Conservation (phyloP, 1,284 basidiomycete genomes). For the Cutaneotrichosporon sp. region DNA sequence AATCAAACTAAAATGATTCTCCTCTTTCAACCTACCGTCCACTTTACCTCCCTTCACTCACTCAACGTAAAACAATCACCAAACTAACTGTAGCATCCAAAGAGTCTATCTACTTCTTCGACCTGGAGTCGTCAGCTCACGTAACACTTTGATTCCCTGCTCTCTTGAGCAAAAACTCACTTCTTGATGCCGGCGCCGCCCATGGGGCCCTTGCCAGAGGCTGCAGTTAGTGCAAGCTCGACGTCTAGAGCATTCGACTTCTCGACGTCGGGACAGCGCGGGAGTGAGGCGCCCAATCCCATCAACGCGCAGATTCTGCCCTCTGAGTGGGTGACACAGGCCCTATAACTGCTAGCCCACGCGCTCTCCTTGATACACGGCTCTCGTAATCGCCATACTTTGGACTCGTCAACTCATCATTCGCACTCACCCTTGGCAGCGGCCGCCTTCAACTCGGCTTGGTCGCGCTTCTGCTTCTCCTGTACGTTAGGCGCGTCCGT, state of each 20-base stretch:
- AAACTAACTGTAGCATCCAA: background rate
- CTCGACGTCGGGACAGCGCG: background rate
- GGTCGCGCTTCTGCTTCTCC: constrained; percentile 37
- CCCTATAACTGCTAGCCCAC: background rate
- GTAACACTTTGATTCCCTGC: background rate
- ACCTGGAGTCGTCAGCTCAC: constrained; percentile 14
- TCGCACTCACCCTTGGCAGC: constrained; percentile 37
- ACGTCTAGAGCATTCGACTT: background rate
- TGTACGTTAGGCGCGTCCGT: background rate
- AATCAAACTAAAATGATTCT: no score
- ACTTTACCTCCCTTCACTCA: no score
- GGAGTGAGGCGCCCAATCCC: background rate
- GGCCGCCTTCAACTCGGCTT: constrained; percentile 38
- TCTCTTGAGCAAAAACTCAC: constrained; percentile 26
- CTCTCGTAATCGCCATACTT: background rate
- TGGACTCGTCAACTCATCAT: no score
- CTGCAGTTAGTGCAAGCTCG: constrained; percentile 23
- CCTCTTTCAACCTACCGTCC: background rate
- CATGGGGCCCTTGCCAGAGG: constrained; percentile 40
- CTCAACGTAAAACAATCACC: background rate
- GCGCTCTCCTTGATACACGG: background rate
- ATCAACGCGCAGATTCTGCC: no score
- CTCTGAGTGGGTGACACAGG: background rate
- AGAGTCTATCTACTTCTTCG: constrained; percentile 19
- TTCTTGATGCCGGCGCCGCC: constrained; percentile 47